phyloP scores from a whole-genome alignment of 768 basidiomycete species.

The Termitomyces sp. region DNA sequence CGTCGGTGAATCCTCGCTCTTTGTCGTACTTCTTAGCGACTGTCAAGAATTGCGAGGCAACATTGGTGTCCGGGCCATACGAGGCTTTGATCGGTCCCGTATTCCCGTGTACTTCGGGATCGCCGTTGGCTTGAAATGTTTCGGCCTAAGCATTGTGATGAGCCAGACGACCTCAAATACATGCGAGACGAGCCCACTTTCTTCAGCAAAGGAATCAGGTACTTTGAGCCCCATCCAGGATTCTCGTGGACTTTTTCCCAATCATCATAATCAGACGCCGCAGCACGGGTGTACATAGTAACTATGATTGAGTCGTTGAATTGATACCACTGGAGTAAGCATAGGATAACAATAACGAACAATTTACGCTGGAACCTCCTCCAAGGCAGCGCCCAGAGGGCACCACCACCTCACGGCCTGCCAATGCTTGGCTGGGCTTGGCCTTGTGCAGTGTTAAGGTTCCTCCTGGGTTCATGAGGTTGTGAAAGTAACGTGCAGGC shows the following conservation, averaged over 20 bases:
- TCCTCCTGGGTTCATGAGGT: slow-evolving; percentile 31
- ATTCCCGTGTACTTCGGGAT: slow-evolving; percentile 36
- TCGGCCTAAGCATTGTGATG: slow-evolving; percentile 26
- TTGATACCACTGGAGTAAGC: not conserved
- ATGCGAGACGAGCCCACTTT: slow-evolving; percentile 33
- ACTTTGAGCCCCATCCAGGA: slow-evolving; percentile 53
- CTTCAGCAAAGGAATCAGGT: slow-evolving; percentile 50
- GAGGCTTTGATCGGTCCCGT: slow-evolving; percentile 48
- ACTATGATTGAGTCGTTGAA: slow-evolving; percentile 18
- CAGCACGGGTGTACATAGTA: slow-evolving; percentile 51
- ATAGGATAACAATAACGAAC: slow-evolving; percentile 25
- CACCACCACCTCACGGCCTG: slow-evolving; percentile 38
- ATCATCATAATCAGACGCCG: slow-evolving; percentile 61
- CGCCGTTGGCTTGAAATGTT: slow-evolving; percentile 26
- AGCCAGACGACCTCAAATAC: not conserved
- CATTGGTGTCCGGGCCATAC: slow-evolving; percentile 30
- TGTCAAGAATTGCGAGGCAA: slow-evolving; percentile 41
- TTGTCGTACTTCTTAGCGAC: slow-evolving; percentile 43
- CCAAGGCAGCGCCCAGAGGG: slow-evolving; percentile 48
- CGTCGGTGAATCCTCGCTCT: slow-evolving; percentile 35
- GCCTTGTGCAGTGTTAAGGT: slow-evolving; percentile 41
- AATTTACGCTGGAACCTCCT: slow-evolving; percentile 59
- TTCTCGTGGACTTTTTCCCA: slow-evolving; percentile 50
- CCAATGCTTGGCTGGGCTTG: slow-evolving; percentile 33
- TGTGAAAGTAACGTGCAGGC: slow-evolving; percentile 43